phyloP scores from a whole-genome alignment of 257 asterid species.

The Solanum bukasovii region DNA sequence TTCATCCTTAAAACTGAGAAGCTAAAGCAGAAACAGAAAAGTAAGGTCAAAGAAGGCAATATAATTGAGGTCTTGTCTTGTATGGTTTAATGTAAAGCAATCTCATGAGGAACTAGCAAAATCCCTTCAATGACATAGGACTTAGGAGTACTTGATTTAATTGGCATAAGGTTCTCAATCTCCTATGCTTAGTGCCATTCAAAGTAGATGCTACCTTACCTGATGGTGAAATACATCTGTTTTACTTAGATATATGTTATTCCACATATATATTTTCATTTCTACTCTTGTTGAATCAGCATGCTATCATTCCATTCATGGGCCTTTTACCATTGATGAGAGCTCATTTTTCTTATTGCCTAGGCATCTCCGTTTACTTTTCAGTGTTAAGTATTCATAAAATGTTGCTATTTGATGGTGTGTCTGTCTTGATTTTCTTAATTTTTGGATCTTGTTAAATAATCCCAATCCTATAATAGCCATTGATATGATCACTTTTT shows the following conservation, averaged over 20 bases:
- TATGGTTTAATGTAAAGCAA: not conserved
- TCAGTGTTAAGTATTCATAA: not conserved
- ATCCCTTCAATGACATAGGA: not conserved
- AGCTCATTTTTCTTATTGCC: not conserved
- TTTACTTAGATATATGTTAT: not conserved
- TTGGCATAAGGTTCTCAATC: not conserved
- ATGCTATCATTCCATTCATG: not conserved
- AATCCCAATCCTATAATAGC: not conserved
- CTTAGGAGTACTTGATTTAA: not conserved
- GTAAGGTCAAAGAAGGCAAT: not conserved
- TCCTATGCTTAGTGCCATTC: not conserved
- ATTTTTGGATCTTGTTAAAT: not conserved
- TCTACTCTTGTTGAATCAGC: not conserved
- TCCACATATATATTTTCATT: not conserved
- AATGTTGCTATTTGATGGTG: not conserved
- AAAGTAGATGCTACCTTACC: not conserved
- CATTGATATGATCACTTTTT: not conserved
- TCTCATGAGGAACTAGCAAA: not conserved
- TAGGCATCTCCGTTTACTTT: not conserved
- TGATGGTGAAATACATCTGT: not conserved
- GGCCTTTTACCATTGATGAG: not conserved
- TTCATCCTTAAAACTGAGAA: not conserved
- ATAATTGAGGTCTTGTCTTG: not conserved
- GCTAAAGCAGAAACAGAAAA: not conserved
- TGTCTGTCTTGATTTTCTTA: not conserved